Evolutionary conservation across 208 protist species (phyloP), one percentile per base, ranked within the genome.

Genomic region (Leishmania mexicana): DNA sequence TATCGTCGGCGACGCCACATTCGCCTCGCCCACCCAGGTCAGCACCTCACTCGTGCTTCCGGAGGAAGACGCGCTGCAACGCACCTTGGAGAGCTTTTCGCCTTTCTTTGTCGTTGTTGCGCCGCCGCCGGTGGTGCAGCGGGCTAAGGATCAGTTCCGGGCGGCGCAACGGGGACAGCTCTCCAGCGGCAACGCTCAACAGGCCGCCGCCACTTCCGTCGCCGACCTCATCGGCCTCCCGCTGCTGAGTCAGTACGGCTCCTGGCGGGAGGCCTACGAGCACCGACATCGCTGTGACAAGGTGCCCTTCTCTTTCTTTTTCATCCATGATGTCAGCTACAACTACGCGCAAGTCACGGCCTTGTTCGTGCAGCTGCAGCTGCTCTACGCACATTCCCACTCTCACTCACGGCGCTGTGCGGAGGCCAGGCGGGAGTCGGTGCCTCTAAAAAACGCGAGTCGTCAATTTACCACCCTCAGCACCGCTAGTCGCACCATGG

Each of bases 81-180:
- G 89, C n/a, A 89, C 93, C 17, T 81, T 90, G 47, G 92, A 97
- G 53, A 88, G 88, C 74, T 98, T 98, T 80, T 80, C 87, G 2
- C 93, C 95, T 0, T 98, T 94, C 75, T 96, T 98, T 76, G 92
- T 93, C 47, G 90, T 96, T 45, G 93, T 98, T 53, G 87, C 87
- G 0, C 76, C 89, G 1, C 89, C 92, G 10, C 78, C 84, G 8
- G 80, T 75, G 35, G 51, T 97, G 45, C 86, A 90, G 65, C 79
- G 90, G 4, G 70, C 93, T 3, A 60, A 70, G 45, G 83, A 90
- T 17, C 88, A 92, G 58, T 87, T 83, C 64, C 76, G 79, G 8
- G 71, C 88, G 19, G 81, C 84, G 49, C 83, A 80, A 31, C 80
- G 88, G 5, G 80, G 77, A n/a, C 88, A 94, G 68, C 17, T 60